These are phyloP conservation scores for Pseudocercospora musae DNA, from an alignment of 2,329 filamentous ascomycete species.

Conservation along the genomic window DNA sequence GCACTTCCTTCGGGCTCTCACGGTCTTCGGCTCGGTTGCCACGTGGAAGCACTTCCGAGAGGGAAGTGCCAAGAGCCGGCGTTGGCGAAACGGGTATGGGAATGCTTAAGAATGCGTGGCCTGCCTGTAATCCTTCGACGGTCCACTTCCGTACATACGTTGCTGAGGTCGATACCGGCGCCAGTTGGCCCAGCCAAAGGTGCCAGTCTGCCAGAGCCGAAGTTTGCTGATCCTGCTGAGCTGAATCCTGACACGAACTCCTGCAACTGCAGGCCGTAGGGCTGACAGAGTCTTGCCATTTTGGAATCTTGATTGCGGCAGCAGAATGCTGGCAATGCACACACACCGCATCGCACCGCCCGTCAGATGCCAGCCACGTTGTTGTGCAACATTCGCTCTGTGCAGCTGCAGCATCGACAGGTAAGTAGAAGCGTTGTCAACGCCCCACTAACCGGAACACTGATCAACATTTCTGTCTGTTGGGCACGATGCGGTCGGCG, in stretches of 20 bases:
- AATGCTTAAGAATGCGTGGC: neutral
- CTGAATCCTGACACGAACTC: neutral
- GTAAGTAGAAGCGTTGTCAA: no score
- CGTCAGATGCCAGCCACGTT: no score
- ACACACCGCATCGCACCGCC: no score
- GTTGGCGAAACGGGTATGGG: no score
- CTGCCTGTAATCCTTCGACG: neutral
- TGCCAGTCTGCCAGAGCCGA: neutral
- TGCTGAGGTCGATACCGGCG: neutral
- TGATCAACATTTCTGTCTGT: no score
- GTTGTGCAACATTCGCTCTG: no score
- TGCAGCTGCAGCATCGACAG: no score
- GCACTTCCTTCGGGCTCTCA: no score
- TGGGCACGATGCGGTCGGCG: no score
- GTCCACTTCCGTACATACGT: neutral
- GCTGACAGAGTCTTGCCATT: neutral
- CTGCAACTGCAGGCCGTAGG: neutral
- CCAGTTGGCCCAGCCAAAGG: neutral
- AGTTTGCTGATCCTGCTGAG: slow-evolving; percentile 1
- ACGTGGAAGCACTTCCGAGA: no score
- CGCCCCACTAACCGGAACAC: no score
- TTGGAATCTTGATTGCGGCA: neutral
- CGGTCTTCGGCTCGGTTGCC: no score
- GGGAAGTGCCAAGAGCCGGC: neutral
- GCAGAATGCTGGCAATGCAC: neutral